Base-by-base conservation (phyloP, 1,139 yeast genomes). In the Blastobotrys malaysiensis region DNA sequence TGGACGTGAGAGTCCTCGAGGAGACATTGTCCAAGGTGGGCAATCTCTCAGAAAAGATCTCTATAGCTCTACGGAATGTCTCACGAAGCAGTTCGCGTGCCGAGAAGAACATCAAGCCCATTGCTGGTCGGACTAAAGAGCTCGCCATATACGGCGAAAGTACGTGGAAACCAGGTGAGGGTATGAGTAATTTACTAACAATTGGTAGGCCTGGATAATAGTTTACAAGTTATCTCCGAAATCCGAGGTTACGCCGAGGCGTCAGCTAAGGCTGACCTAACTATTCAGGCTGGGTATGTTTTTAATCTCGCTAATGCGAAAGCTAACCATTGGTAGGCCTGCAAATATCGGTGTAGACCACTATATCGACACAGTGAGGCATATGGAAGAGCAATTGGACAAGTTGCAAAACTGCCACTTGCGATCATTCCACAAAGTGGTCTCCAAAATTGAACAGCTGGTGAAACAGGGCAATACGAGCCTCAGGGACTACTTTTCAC, bases 1-100 rank as follows among this genome's bases (percentile, higher is more conserved):
- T 95, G 2, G 97, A 89, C 63, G 84, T 88, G 49, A 84, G 89
- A 2, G 90, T 90, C 9, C 76, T 90, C 46, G 87, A 87, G 55
- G 95, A 87, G 64, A 85, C 87, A 55, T 74, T 90, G 39, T 70
- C 77, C 51, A 78, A 80, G 55, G 81, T 90, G 5, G 78, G 79
- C 48, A 77, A 76, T 18, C 69, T 89, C 44, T 80, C 90, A 24
- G 69, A 71, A 3, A 73, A 79, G 50, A 83, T 90, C 54, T 76
- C 82, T 16, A 69, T 73, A 43, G 82, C 89, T 0, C 72, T 90
- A 43, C 71, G 70, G 48, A 76, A 73, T 50, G 79, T 90, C 48
- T 78, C 88, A 2, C 69, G 69, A 31, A 81, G 82, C 51, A 80
- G 95, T 3, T 70, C 77, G 45, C 78, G 79, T 43, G 88, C 96